These are phyloP conservation scores for Triangularia setosa DNA, from an alignment of 2,329 filamentous ascomycete species.

Conservation along the genomic window DNA sequence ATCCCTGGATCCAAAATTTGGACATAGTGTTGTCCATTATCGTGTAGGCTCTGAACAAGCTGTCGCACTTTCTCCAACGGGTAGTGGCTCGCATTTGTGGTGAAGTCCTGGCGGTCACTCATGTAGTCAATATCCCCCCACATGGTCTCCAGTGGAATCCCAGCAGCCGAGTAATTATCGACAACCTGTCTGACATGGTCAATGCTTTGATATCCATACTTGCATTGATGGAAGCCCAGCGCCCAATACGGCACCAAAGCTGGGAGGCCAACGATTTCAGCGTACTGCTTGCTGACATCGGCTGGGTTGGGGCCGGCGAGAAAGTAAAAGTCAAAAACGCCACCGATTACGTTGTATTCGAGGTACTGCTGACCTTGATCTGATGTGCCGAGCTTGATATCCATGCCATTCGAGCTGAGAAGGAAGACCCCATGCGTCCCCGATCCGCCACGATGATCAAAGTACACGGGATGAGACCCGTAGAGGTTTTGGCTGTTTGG, in stretches of 20 bases:
- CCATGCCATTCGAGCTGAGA: conserved; percentile 72
- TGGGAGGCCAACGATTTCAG: conserved; percentile 52
- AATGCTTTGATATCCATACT: conserved; percentile 60
- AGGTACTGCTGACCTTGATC: conserved; percentile 60
- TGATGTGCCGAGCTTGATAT: conserved; percentile 66
- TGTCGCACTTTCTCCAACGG: conserved; percentile 58
- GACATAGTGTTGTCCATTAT: conserved; percentile 63
- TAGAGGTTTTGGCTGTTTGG: conserved; percentile 64
- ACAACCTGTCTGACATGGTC: conserved; percentile 62
- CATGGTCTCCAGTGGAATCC: conserved; percentile 65
- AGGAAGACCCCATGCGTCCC: conserved; percentile 64
- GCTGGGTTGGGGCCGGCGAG: conserved; percentile 54
- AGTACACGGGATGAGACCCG: conserved; percentile 68
- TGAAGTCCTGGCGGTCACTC: conserved; percentile 54
- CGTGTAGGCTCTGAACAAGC: conserved; percentile 63
- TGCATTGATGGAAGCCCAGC: conserved; percentile 60
- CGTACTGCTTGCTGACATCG: conserved; percentile 57
- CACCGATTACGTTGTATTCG: conserved; percentile 74
- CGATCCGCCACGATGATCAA: conserved; percentile 57
- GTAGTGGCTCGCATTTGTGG: conserved; percentile 59
- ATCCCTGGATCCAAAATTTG: conserved; percentile 72
- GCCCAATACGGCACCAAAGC: conserved; percentile 62
- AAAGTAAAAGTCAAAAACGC: conserved; percentile 69
- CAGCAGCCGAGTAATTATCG: conserved; percentile 61
- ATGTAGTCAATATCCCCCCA: conserved; percentile 64